Evolutionary conservation across 768 basidiomycete genomes (phyloP).

Genomic region (Tricholoma terreum): DNA sequence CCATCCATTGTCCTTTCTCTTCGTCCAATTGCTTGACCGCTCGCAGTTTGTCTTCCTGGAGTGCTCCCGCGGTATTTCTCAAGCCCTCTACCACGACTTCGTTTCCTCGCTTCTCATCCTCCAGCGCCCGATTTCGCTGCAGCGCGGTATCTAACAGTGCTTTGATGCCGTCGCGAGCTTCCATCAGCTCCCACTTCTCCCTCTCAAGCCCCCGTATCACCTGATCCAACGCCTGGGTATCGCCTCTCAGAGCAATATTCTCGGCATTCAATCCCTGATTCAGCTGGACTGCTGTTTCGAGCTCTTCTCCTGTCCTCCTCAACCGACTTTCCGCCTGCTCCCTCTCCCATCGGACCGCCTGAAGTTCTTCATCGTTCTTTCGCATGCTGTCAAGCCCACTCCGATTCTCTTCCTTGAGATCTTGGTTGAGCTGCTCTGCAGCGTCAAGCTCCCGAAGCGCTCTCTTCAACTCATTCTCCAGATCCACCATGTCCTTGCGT

Average conservation of each 20-base stretch:
- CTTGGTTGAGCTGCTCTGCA: slow-evolving; percentile 4
- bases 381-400: background rate
- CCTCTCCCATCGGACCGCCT: background rate
- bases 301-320: background rate
- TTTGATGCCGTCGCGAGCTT: background rate
- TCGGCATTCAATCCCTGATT: background rate
- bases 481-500: slow-evolving; percentile 8
- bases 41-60: background rate
- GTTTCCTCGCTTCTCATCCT: slow-evolving; percentile 1
- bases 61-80: background rate
- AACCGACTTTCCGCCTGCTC: background rate
- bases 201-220: background rate
- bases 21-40: background rate
- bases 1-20: slow-evolving; percentile 2
- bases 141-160: background rate
- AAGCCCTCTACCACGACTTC: background rate
- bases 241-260: background rate
- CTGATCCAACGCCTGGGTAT: background rate
- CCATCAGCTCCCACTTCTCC: background rate
- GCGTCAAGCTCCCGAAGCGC: slow-evolving; percentile 4
- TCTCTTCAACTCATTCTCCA: slow-evolving; percentile 4
- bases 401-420: slow-evolving; percentile 8
- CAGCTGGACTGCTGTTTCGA: background rate
- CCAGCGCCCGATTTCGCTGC: background rate
- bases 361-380: slow-evolving; percentile 1